A percentile compares a stretch with the other conserved stretches of the same genome.
These are phyloP conservation scores for Tylopilus balloui DNA, from an alignment of 768 basidiomycete species.

Conservation along the genomic window DNA sequence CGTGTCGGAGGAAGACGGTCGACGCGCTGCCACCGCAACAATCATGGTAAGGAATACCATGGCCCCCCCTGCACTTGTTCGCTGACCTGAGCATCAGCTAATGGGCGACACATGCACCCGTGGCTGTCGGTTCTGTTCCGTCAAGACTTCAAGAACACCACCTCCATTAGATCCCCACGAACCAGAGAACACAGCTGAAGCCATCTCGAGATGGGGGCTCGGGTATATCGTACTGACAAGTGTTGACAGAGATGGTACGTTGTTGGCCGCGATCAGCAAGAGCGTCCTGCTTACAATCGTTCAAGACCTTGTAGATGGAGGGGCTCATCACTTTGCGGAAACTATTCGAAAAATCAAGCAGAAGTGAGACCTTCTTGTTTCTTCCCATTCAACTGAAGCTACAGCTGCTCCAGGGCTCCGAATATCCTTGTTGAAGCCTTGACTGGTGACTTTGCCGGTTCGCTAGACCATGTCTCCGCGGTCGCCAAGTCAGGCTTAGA, in stretches of 20 bases:
- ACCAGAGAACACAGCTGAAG: slow-evolving; percentile 97
- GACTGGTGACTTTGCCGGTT: slow-evolving; percentile 90
- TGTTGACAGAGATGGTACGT: slow-evolving; percentile 92
- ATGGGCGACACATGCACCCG: slow-evolving; percentile 99
- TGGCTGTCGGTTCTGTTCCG: slow-evolving; percentile 95
- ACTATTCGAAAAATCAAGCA: slow-evolving; percentile 95
- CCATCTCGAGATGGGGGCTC: slow-evolving; percentile 94
- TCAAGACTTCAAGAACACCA: slow-evolving; percentile 87
- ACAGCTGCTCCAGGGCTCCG: slow-evolving; percentile 61
- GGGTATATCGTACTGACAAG: slow-evolving; percentile 97
- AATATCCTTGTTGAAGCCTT: slow-evolving; percentile 95
- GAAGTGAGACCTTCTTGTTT: slow-evolving; percentile 52
- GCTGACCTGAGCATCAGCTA: slow-evolving; percentile 46
- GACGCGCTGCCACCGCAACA: slow-evolving; percentile 88
- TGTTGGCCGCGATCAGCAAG: background rate
- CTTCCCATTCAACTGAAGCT: background rate
- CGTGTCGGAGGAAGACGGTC: slow-evolving; percentile 62
- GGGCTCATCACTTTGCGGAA: slow-evolving; percentile 90
- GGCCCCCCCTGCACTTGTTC: background rate
- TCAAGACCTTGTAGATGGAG: slow-evolving; percentile 86
- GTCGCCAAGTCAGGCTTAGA: slow-evolving; percentile 94
- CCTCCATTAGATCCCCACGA: slow-evolving; percentile 93
- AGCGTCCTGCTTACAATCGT: slow-evolving; percentile 1
- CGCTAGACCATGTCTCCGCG: slow-evolving; percentile 63
- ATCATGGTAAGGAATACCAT: slow-evolving; percentile 72